Conservation (phyloP, 768 basidiomycete genomes). For the Holtermanniella nyarrowii region DNA sequence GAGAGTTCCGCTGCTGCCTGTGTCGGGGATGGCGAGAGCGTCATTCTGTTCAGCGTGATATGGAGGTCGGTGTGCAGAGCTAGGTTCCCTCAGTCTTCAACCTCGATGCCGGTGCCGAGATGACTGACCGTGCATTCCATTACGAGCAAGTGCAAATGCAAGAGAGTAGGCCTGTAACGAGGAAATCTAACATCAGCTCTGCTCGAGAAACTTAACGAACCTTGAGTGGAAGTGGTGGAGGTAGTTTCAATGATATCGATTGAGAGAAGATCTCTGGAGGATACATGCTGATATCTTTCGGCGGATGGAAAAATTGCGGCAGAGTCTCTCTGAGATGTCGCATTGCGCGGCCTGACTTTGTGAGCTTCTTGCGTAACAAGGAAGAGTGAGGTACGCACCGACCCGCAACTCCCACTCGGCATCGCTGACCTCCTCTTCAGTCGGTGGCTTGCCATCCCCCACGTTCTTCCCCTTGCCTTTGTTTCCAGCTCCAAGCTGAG, state of each 20-base stretch:
- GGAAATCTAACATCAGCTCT: constrained; percentile 20
- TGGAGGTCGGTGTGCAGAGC: constrained; percentile 34
- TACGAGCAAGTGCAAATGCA: constrained; percentile 32
- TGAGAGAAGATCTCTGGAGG: constrained; percentile 35
- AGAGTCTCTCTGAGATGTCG: constrained; percentile 35
- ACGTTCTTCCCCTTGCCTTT: constrained; percentile 21
- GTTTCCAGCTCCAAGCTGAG: constrained; percentile 1
- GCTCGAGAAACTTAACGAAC: constrained; percentile 13
- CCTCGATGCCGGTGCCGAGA: neutral
- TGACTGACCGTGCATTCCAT: constrained; percentile 36
- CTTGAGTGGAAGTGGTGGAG: constrained; percentile 35
- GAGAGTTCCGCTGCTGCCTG: constrained; percentile 5
- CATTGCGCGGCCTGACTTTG: constrained; percentile 22
- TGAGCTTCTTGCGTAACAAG: neutral
- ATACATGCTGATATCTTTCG: constrained; percentile 20
- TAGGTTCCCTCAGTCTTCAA: constrained; percentile 1
- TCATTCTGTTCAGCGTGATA: constrained; percentile 29
- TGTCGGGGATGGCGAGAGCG: constrained; percentile 22
- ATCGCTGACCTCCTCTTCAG: constrained; percentile 33
- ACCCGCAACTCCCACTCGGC: constrained; percentile 37
- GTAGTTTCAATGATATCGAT: constrained; percentile 30
- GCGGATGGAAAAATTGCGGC: constrained; percentile 28
- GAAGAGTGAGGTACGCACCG: constrained; percentile 21
- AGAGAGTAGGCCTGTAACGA: constrained; percentile 31
- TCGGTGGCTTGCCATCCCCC: constrained; percentile 4